phyloP scores from a whole-genome alignment of 1,139 yeast species.

The Magnusiomyces sp. region DNA sequence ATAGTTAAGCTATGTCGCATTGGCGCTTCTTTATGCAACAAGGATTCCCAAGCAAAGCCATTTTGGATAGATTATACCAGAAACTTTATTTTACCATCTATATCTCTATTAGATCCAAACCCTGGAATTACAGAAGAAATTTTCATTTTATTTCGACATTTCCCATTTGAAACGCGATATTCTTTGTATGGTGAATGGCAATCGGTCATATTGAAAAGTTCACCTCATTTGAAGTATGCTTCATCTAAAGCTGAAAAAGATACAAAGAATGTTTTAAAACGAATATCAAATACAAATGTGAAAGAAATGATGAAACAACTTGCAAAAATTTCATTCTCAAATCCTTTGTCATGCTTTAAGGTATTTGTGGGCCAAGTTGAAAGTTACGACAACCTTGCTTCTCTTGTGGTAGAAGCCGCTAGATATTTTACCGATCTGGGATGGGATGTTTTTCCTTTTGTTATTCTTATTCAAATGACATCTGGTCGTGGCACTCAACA shows the following conservation, averaged over 20 bases:
- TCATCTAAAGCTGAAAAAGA: constrained; percentile 68
- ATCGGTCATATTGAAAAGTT: constrained; percentile 45
- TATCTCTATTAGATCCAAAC: constrained; percentile 53
- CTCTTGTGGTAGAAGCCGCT: constrained; percentile 73
- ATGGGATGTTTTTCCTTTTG: constrained; percentile 79
- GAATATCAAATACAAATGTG: constrained; percentile 82
- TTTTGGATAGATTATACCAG: constrained; percentile 60
- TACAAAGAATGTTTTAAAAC: constrained; percentile 70
- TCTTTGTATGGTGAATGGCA: constrained; percentile 78
- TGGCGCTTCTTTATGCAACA: constrained; percentile 33
- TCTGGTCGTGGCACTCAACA: constrained; percentile 62
- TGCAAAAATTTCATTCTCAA: constrained; percentile 67
- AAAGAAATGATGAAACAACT: constrained; percentile 67
- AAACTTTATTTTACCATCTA: constrained; percentile 58
- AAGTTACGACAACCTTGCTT: constrained; percentile 82
- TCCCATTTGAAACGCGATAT: constrained; percentile 58
- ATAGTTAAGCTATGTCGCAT: constrained; percentile 57
- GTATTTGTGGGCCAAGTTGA: constrained; percentile 50
- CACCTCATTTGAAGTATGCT: constrained; percentile 52
- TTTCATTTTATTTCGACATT: constrained; percentile 45
- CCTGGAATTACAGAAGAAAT: constrained; percentile 57
- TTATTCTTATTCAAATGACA: constrained; percentile 63
- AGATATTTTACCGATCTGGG: constrained; percentile 68
- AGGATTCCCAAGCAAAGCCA: constrained; percentile 16
- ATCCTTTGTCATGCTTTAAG: constrained; percentile 67